Conservation (phyloP, 768 basidiomycete species). For the Mycena chlorophos region DNA sequence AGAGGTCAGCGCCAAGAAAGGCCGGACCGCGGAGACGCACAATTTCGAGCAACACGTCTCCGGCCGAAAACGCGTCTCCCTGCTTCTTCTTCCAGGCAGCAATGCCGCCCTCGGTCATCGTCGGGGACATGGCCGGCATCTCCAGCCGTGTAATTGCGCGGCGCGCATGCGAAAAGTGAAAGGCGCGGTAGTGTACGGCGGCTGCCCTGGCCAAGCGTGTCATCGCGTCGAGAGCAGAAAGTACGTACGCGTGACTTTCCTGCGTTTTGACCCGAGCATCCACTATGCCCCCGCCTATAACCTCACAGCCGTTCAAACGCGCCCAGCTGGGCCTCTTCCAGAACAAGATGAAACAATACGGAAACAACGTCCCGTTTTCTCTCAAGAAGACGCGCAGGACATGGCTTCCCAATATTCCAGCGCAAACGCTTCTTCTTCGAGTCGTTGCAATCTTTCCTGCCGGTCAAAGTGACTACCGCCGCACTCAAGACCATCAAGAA, state of each 20-base stretch:
- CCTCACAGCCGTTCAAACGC: constrained; percentile 78
- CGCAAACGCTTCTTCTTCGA: constrained; percentile 72
- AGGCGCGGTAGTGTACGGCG: not conserved
- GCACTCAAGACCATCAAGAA: constrained; percentile 84
- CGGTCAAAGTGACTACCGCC: constrained; percentile 71
- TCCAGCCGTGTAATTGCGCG: constrained; percentile 71
- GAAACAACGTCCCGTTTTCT: constrained; percentile 89
- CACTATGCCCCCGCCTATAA: no score
- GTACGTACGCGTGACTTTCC: no score
- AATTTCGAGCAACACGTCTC: constrained; percentile 88
- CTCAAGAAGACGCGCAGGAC: constrained; percentile 83
- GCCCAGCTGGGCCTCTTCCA: constrained; percentile 81
- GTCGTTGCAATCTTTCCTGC: constrained; percentile 54
- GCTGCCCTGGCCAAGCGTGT: not conserved
- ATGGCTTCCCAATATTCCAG: constrained; percentile 89
- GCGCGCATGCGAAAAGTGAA: constrained; percentile 27
- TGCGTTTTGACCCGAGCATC: no score
- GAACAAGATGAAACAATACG: constrained; percentile 75
- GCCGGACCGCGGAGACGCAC: constrained; percentile 45
- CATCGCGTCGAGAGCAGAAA: no score
- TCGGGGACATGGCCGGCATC: constrained; percentile 98
- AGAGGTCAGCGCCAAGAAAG: constrained; percentile 2
- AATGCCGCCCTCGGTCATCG: constrained; percentile 95
- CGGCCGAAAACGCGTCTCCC: constrained; percentile 75
- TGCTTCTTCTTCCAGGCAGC: constrained; percentile 87